These are phyloP conservation scores for Grifola frondosa DNA, from an alignment of 1,284 basidiomycete genomes.

Conservation along the genomic window DNA sequence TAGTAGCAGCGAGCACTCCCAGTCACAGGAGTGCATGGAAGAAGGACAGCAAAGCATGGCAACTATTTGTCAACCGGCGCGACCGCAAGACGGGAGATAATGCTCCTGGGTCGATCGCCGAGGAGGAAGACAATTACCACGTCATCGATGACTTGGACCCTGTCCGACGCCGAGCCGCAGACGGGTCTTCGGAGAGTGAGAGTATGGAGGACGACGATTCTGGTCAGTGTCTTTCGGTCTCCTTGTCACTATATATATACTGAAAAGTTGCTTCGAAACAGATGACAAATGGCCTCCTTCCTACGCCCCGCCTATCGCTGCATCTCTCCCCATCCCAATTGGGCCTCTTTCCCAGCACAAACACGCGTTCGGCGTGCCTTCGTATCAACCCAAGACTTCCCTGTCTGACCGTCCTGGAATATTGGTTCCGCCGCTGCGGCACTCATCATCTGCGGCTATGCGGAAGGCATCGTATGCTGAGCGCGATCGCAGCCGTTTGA, in stretches of 20 bases:
- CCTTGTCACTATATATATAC: not conserved
- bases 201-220: constrained; percentile 26
- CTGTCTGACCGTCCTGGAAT: constrained; percentile 38
- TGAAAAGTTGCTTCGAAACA: not conserved
- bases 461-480: constrained; percentile 65
- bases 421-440: constrained; percentile 27
- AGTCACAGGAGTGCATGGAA: constrained; percentile 73
- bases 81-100: constrained; percentile 33
- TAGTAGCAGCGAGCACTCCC: constrained; percentile 66
- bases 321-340: constrained; percentile 64
- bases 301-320: constrained; percentile 32
- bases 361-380: constrained; percentile 43
- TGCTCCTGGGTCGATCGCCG: constrained; percentile 40
- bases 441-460: constrained; percentile 44
- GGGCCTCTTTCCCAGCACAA: constrained; percentile 36
- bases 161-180: constrained; percentile 11
- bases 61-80: constrained; percentile 52
- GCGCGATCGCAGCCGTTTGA: constrained; percentile 57
- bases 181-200: constrained; percentile 33
- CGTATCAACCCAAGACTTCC: constrained; percentile 53
- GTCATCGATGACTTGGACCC: constrained; percentile 16
- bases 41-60: constrained; percentile 62
- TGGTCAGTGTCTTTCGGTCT: constrained; percentile 13
- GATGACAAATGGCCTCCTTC: constrained; percentile 15
- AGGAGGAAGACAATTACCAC: constrained; percentile 42